phyloP scores from a whole-genome alignment of 192 early-diverging fungal genomes.

The Rhizophagus prolifer region DNA sequence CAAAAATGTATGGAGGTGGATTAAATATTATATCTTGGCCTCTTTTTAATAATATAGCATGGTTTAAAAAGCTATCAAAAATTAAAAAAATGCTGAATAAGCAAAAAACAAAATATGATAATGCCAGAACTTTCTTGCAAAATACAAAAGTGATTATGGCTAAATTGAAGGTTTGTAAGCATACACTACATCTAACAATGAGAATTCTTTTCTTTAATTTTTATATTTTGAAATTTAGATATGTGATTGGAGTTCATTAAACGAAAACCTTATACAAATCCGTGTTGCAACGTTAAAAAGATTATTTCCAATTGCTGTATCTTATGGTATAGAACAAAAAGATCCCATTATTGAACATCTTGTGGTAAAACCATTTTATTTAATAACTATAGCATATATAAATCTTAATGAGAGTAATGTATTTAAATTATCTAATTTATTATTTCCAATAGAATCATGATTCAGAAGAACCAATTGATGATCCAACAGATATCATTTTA shows the following conservation, averaged over 20 bases:
- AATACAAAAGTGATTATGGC: constrained; percentile 12
- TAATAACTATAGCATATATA: too few species aligned
- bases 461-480: not conserved
- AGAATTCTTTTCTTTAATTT: not conserved
- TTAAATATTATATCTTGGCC: constrained; percentile 28
- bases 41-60: constrained; percentile 16
- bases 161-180: constrained; percentile 3
- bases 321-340: constrained; percentile 20
- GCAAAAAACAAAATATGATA: not conserved
- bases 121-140: not conserved
- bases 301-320: not conserved
- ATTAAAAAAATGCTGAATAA: not conserved
- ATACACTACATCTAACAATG: too few species aligned
- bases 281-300: constrained; percentile 6
- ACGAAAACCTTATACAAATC: constrained; percentile 13
- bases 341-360: not conserved
- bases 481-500: not conserved
- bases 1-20: constrained; percentile 6
- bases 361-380: not conserved
- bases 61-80: not conserved
- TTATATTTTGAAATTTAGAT: not conserved
- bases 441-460: not conserved
- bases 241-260: constrained; percentile 26
- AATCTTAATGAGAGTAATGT: not conserved
- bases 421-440: not conserved